Conservation (phyloP, 345 rosid genomes). For the Viola odorata region DNA sequence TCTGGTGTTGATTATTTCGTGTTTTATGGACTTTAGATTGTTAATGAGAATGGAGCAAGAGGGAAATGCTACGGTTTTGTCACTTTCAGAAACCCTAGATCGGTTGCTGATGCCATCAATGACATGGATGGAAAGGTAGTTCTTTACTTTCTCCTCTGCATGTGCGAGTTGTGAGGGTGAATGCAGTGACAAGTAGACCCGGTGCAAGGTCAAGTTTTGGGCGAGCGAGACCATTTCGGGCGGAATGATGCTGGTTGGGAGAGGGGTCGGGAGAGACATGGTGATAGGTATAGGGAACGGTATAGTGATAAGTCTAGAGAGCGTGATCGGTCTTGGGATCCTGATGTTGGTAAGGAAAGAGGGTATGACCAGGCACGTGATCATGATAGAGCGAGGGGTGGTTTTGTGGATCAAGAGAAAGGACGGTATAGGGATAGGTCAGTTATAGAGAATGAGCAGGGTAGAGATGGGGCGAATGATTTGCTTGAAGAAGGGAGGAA, state of each 20-base stretch:
- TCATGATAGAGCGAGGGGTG: slow-evolving; percentile 43
- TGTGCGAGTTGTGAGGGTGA: slow-evolving; percentile 73
- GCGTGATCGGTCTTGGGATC: slow-evolving; percentile 46
- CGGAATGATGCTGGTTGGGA: slow-evolving; percentile 30
- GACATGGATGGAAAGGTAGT: slow-evolving; percentile 90
- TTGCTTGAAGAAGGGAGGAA: too few species aligned
- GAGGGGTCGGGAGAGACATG: slow-evolving; percentile 48
- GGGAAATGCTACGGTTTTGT: slow-evolving; percentile 89
- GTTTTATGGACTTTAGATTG: slow-evolving; percentile 41
- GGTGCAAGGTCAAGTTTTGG: slow-evolving; percentile 50
- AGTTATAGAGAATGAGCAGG: slow-evolving; percentile 34
- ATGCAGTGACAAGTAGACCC: slow-evolving; percentile 54
- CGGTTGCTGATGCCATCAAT: slow-evolving; percentile 70
- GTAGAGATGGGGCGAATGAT: slow-evolving; percentile 18
- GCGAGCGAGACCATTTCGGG: slow-evolving; percentile 34
- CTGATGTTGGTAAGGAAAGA: slow-evolving; percentile 38
- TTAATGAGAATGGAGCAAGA: slow-evolving; percentile 57
- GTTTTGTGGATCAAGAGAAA: slow-evolving; percentile 40
- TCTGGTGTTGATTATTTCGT: not conserved
- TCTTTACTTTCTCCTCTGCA: slow-evolving; percentile 28
- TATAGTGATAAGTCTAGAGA: slow-evolving; percentile 54
- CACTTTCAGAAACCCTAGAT: slow-evolving; percentile 69
- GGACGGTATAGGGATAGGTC: slow-evolving; percentile 33
- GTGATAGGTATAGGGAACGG: slow-evolving; percentile 35
- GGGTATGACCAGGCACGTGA: slow-evolving; percentile 34